Base-by-base conservation (phyloP, 768 basidiomycete species). In the Lanmaoa rubissima region DNA sequence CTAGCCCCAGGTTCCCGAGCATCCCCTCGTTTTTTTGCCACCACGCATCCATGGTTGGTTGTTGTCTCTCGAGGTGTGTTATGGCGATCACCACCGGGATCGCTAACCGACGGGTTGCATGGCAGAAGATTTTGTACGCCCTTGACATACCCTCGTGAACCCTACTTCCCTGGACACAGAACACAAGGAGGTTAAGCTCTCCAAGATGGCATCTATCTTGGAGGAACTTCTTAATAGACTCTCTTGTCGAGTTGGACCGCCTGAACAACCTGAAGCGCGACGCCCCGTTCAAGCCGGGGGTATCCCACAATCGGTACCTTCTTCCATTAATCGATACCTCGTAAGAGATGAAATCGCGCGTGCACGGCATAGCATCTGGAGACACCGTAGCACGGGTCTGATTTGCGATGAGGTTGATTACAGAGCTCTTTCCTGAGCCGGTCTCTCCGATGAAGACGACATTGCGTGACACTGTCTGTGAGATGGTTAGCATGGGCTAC, bases 361-460 rank as follows among this genome's bases (percentile, higher is more conserved):
- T 79, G 56, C 72, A 75, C 0, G 74, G 75, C 1, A 26, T 17
- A 0, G 63, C 69, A 2, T 67, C 60, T 35, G 65, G 64, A 5
- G 75, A 74, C 7, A 66, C 64, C 0, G 9, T 13, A 5, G 76
- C 74, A 4, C 17, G 39, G 1, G 67, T 34, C 7, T 31, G 26
- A 21, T 58, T 66, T 6, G 60, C 57, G 41, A 79, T 59, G 66
- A 80, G 72, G 50, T 79, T 79, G 57, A 79, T 66, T 21, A 79
- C 61, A 0, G 75, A 77, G 58, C 76, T 77, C 61, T 79, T 80
- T 11, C 75, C 69, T 1, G 61, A 57, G 41, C 69, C 71, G 1
- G 59, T 65, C 46, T 71, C 71, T 34, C 71, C 74, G 47, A 80
- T 76, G 53, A 67, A 76, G 38, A 70, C 69, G 48, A 60, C 72